A percentile compares a stretch with the other conserved stretches of the same genome.
These are phyloP conservation scores for Penicillium roqueforti DNA, from an alignment of 495 filamentous ascomycete species.

Conservation along the genomic window DNA sequence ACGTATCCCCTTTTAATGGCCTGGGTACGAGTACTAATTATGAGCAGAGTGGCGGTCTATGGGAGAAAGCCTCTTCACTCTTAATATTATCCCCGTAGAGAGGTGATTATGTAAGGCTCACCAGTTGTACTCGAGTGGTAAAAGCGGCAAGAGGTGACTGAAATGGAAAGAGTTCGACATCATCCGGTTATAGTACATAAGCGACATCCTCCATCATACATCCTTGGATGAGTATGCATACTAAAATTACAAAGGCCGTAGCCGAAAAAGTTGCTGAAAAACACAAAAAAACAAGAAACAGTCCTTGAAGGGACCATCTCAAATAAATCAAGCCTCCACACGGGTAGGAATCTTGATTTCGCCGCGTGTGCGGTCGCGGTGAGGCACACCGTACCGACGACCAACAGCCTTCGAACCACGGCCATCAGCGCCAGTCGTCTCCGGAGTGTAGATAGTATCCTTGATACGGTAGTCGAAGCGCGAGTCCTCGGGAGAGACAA, in stretches of 20 bases:
- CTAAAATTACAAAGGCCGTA: slow-evolving; percentile 18
- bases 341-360: slow-evolving; percentile 67
- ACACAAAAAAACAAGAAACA: background rate
- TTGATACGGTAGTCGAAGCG: slow-evolving; percentile 81
- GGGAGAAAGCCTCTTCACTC: too few species aligned
- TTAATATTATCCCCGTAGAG: too few species aligned
- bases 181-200: slow-evolving; percentile 29
- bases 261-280: slow-evolving; percentile 5
- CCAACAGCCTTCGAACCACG: slow-evolving; percentile 54
- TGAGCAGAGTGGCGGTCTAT: too few species aligned
- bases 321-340: slow-evolving; percentile 44
- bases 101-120: too few species aligned
- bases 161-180: slow-evolving; percentile 9
- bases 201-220: slow-evolving; percentile 20
- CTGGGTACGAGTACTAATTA: too few species aligned
- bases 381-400: slow-evolving; percentile 65
- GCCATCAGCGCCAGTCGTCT: slow-evolving; percentile 59
- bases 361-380: slow-evolving; percentile 67
- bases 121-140: too few species aligned
- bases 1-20: too few species aligned
- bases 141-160: too few species aligned
- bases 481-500: slow-evolving; percentile 47
- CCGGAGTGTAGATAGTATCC: slow-evolving; percentile 52
- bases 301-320: background rate
- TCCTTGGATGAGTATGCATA: slow-evolving; percentile 18